Percentiles rank a stretch among this genome's conserved stretches.
phyloP scores from a whole-genome alignment of 208 protist genomes.

The Trypanosoma lewisi region DNA sequence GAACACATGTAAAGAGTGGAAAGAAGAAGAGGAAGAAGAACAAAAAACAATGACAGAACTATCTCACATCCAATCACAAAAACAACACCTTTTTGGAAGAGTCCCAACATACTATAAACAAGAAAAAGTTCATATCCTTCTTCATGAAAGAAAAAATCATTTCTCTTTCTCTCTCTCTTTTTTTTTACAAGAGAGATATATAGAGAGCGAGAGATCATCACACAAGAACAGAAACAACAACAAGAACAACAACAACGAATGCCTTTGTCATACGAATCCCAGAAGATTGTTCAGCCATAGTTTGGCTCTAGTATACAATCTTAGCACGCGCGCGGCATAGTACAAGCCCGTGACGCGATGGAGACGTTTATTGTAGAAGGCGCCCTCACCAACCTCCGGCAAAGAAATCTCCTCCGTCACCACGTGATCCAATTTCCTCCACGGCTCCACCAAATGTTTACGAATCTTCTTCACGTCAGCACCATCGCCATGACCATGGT shows the following conservation, averaged over 20 bases:
- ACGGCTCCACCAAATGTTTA: slow-evolving; percentile 65
- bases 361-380: slow-evolving; percentile 61
- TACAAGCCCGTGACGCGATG: slow-evolving; percentile 57
- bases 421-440: slow-evolving; percentile 24
- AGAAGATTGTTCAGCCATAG: slow-evolving; percentile 6
- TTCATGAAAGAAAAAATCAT: not conserved
- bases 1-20: not conserved
- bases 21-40: not conserved
- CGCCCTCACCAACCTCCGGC: slow-evolving; percentile 51
- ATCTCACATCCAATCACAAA: not conserved
- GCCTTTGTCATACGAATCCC: not conserved
- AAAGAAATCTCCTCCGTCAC: slow-evolving; percentile 15
- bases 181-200: not conserved
- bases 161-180: not conserved
- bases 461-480: slow-evolving; percentile 5
- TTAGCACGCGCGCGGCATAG: slow-evolving; percentile 32
- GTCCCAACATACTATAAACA: no score
- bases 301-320: slow-evolving; percentile 10
- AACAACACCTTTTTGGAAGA: no score
- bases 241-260: slow-evolving; percentile 2
- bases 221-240: not conserved
- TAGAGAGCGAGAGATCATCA: not conserved
- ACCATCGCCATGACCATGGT: not conserved
- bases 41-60: not conserved
- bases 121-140: not conserved